Percentiles rank a stretch among this genome's conserved stretches.
Conservation (phyloP, 768 basidiomycete genomes). For the Panaeolus papilionaceus region DNA sequence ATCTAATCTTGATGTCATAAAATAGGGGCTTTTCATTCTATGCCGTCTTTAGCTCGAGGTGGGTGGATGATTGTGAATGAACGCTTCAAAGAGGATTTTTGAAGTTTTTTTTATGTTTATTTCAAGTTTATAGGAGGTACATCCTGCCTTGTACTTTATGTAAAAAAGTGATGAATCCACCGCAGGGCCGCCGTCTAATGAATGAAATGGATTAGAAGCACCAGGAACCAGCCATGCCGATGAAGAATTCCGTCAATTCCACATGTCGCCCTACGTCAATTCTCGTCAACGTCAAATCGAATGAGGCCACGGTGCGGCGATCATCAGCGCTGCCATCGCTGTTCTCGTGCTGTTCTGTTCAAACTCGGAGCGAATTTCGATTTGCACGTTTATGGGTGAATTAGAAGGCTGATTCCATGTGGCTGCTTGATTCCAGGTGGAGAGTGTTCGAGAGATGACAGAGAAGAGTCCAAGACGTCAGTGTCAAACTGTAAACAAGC, state of each 20-base stretch:
- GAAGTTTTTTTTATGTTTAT: neutral
- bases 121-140: neutral
- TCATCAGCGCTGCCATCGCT: neutral
- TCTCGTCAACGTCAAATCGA: neutral
- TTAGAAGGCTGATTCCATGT: too few relatives aligned
- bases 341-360: neutral
- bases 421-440: too few relatives aligned
- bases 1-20: slow-evolving; percentile 2
- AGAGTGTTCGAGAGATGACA: too few relatives aligned
- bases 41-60: neutral
- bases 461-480: too few relatives aligned
- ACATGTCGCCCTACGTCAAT: neutral
- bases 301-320: neutral
- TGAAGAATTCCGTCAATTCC: neutral
- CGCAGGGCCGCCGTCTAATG: neutral
- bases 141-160: neutral
- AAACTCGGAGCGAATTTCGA: neutral
- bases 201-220: neutral
- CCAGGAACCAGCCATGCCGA: neutral
- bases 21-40: neutral
- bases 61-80: too few relatives aligned
- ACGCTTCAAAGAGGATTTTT: too few relatives aligned
- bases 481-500: too few relatives aligned
- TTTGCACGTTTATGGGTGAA: too few relatives aligned
- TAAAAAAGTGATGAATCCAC: neutral